Evolutionary conservation across 768 basidiomycete genomes (phyloP).

Genomic region (Phanerochaete sordida): DNA sequence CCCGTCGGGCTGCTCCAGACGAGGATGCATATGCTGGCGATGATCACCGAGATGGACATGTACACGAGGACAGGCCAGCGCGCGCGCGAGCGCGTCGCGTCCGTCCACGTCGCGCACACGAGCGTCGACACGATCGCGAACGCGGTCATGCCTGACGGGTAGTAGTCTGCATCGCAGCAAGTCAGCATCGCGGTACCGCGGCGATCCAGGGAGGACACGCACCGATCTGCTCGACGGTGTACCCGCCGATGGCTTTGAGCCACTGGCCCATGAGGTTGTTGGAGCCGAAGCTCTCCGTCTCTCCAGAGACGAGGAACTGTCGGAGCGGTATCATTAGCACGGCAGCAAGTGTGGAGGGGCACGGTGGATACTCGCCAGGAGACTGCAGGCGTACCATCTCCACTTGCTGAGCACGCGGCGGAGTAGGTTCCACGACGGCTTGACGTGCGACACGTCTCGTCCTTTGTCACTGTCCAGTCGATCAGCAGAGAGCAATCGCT

Average conservation of each 20-base stretch:
- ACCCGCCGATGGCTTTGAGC: slow-evolving; percentile 59
- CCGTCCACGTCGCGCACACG: slow-evolving; percentile 62
- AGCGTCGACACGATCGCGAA: slow-evolving; percentile 63
- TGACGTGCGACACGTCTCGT: slow-evolving; percentile 37
- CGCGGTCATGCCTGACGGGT: slow-evolving; percentile 63
- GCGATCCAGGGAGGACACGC: no score
- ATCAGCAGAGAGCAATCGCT: slow-evolving; percentile 48
- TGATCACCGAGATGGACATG: slow-evolving; percentile 53
- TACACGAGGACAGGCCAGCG: slow-evolving; percentile 66
- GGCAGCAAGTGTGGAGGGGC: neutral
- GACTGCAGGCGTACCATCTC: slow-evolving; percentile 68
- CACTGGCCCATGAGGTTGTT: slow-evolving; percentile 76
- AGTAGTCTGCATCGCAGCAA: slow-evolving; percentile 35
- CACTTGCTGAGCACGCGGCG: slow-evolving; percentile 53
- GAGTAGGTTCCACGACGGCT: slow-evolving; percentile 44
- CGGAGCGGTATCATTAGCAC: no score
- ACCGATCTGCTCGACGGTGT: slow-evolving; percentile 62
- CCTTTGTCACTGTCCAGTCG: slow-evolving; percentile 37
- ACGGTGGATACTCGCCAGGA: slow-evolving; percentile 40
- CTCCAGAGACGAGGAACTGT: slow-evolving; percentile 63
- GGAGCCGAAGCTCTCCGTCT: slow-evolving; percentile 65
- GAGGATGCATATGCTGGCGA: slow-evolving; percentile 54
- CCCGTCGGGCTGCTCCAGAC: slow-evolving; percentile 56
- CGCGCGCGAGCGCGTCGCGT: slow-evolving; percentile 44
- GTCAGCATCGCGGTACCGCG: neutral